Evolutionary conservation across 495 filamentous ascomycete genomes (phyloP).

Genomic region (Chaetomidium leptoderma): DNA sequence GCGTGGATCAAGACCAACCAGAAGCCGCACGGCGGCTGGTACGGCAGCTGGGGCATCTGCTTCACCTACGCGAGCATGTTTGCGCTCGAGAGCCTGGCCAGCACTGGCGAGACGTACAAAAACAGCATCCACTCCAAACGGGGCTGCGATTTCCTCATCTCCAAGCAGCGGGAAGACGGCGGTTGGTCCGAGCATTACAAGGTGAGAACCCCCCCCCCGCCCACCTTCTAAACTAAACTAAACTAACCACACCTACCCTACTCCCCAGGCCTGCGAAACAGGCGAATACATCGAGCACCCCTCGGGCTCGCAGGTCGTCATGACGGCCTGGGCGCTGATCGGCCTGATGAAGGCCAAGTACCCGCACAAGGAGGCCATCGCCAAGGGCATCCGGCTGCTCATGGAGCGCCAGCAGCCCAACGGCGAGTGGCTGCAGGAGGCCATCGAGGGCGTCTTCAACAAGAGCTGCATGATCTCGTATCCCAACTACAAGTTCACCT

Average conservation of each 20-base stretch:
- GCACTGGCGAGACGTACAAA: conserved; percentile 73
- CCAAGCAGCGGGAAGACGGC: conserved; percentile 78
- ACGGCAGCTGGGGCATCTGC: conserved; percentile 95
- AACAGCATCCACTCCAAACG: conserved; percentile 65
- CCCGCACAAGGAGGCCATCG: conserved; percentile 68
- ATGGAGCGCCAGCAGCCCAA: conserved; percentile 80
- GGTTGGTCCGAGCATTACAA: conserved; percentile 96
- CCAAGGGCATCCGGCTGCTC: conserved; percentile 71
- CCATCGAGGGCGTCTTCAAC: conserved; percentile 97
- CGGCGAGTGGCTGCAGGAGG: conserved; percentile 93
- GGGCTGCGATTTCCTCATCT: conserved; percentile 81
- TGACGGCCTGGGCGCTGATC: conserved; percentile 88
- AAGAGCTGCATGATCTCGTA: conserved; percentile 99
- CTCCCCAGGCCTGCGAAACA: conserved; percentile 51
- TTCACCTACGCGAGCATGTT: conserved; percentile 97
- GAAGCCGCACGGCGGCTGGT: conserved; percentile 83
- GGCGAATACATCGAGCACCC: conserved; percentile 48
- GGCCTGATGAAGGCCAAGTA: conserved; percentile 80
- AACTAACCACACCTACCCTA: no score
- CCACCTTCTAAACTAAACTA: background rate
- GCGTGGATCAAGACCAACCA: conserved; percentile 77
- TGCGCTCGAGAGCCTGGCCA: conserved; percentile 78
- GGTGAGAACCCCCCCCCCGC: conserved; percentile 43
- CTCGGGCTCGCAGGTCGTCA: conserved; percentile 73
- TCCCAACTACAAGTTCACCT: conserved; percentile 97